phyloP scores from a whole-genome alignment of 2,329 filamentous ascomycete genomes.

The Fusarium floridanum region DNA sequence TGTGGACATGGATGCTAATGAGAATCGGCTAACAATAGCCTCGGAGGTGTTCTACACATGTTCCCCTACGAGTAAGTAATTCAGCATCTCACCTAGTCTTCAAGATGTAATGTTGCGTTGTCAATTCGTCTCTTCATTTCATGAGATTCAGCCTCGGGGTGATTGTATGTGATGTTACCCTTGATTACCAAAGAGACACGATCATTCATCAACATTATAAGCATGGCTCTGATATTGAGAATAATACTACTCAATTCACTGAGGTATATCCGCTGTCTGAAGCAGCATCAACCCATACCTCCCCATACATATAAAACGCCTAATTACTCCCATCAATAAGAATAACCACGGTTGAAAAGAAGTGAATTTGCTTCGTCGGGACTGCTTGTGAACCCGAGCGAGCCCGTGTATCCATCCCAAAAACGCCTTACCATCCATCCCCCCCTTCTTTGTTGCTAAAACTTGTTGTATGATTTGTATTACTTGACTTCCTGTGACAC shows the following conservation, averaged over 20 bases:
- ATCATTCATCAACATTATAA: background rate
- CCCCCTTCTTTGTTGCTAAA: slow-evolving; percentile 8
- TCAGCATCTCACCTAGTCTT: background rate
- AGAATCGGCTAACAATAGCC: background rate
- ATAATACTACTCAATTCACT: slow-evolving; percentile 18
- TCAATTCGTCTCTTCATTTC: background rate
- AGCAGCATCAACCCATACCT: slow-evolving; percentile 1
- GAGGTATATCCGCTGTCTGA: slow-evolving; percentile 22
- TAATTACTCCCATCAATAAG: slow-evolving; percentile 8
- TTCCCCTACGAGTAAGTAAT: background rate
- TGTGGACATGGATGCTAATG: background rate
- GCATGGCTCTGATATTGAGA: background rate
- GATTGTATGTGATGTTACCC: background rate
- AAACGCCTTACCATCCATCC: slow-evolving; percentile 27
- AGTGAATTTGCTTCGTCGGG: slow-evolving; percentile 16
- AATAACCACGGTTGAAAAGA: background rate
- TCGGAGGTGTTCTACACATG: background rate
- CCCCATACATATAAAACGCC: slow-evolving; percentile 25
- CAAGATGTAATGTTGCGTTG: background rate
- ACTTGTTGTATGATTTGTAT: slow-evolving; percentile 1
- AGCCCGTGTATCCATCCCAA: slow-evolving; percentile 22
- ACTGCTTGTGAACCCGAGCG: slow-evolving; percentile 17
- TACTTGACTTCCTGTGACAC: slow-evolving; percentile 41
- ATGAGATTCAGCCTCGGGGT: background rate
- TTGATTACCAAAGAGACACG: background rate